Conservation (phyloP, 2,329 filamentous ascomycete genomes). For the Pezicula carpinea region DNA sequence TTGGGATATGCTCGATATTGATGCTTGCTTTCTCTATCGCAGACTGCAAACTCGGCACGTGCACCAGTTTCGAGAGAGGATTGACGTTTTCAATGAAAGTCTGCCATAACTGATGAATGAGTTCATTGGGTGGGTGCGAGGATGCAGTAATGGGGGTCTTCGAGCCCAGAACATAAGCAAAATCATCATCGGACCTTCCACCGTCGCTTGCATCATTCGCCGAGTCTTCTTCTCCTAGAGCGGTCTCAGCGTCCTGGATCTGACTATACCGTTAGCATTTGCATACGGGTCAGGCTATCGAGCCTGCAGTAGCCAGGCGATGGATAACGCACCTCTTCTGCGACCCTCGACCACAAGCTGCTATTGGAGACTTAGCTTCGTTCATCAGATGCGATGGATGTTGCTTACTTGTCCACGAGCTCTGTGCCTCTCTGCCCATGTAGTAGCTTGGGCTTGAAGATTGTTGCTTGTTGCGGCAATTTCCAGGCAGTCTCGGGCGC, state of each 20-base stretch:
- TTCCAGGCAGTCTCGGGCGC: conserved; percentile 1
- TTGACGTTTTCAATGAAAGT: conserved; percentile 65
- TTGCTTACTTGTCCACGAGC: conserved; percentile 21
- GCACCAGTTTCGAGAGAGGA: conserved; percentile 62
- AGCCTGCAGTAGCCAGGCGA: no score
- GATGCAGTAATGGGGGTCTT: conserved; percentile 15
- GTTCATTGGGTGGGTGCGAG: conserved; percentile 32
- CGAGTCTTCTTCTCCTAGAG: neutral
- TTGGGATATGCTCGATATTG: conserved; percentile 26
- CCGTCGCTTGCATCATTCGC: neutral
- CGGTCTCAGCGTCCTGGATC: neutral
- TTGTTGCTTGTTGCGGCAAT: conserved; percentile 4
- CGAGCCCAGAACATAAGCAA: conserved; percentile 9
- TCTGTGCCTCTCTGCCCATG: conserved; percentile 14
- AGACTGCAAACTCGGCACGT: conserved; percentile 59
- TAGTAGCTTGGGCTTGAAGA: conserved; percentile 14
- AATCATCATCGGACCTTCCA: neutral
- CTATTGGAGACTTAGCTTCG: conserved; percentile 15
- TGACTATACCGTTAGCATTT: neutral
- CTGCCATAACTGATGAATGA: conserved; percentile 62
- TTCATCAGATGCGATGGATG: neutral
- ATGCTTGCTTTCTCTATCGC: conserved; percentile 58
- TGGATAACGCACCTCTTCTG: conserved; percentile 20
- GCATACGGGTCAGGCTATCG: neutral
- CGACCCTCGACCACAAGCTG: conserved; percentile 24